Percentiles rank a stretch among this genome's conserved stretches.
These are phyloP conservation scores for Suillus subaureus DNA, from an alignment of 768 basidiomycete species.

Conservation along the genomic window DNA sequence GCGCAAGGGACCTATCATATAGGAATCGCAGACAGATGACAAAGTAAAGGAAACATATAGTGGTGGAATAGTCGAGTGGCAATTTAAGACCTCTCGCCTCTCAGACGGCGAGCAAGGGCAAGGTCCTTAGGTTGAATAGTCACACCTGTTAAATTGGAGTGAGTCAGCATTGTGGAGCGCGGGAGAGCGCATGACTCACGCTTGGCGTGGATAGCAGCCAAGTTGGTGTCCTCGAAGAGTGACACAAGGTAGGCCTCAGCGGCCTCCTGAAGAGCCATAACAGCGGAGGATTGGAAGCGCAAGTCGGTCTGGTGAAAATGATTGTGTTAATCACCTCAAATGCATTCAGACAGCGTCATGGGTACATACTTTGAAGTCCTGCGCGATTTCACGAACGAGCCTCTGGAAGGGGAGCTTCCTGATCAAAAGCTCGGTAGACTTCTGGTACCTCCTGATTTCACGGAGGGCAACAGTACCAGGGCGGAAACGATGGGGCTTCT, in stretches of 20 bases:
- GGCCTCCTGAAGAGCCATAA: constrained; percentile 92
- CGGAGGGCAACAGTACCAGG: constrained; percentile 98
- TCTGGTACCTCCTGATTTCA: constrained; percentile 98
- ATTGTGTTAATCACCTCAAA: background rate
- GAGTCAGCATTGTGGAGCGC: constrained; percentile 16
- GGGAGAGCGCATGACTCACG: constrained; percentile 40
- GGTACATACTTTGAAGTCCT: constrained; percentile 83
- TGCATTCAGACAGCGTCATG: background rate
- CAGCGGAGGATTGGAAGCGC: constrained; percentile 95
- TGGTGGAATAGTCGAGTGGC: background rate
- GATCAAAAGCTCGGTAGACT: constrained; percentile 98
- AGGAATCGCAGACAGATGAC: constrained; percentile 18
- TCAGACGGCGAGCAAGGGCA: constrained; percentile 82
- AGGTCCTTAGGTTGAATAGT: constrained; percentile 88
- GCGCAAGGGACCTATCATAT: constrained; percentile 27
- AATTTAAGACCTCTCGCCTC: constrained; percentile 78
- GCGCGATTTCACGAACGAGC: constrained; percentile 95
- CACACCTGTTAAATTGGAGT: constrained; percentile 40
- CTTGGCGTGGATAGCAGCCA: constrained; percentile 90
- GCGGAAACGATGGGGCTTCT: constrained; percentile 99
- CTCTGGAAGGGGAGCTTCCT: constrained; percentile 99
- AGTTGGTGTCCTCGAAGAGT: constrained; percentile 87
- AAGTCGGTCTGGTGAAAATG: constrained; percentile 65
- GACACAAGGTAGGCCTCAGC: constrained; percentile 89
- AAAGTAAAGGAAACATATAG: constrained; percentile 11